Evolutionary conservation across 1,284 basidiomycete genomes (phyloP), one percentile per base, ranked within the genome.

Genomic region (Pascua guehoae): DNA sequence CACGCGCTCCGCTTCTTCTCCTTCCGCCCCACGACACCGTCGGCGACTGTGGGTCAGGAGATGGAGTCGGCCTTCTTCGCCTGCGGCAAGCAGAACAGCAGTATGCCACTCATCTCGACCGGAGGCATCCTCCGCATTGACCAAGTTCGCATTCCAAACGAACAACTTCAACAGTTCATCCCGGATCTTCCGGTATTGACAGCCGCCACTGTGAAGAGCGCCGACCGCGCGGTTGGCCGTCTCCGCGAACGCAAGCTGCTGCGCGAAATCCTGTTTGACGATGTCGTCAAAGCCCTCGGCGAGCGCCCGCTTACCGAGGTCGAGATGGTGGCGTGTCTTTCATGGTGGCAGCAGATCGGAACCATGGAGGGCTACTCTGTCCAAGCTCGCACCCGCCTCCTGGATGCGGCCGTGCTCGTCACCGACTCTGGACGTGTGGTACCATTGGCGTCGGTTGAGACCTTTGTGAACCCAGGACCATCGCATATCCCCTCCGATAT

Each of bases 1-100:
- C 94, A 98, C 67, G 84, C 87, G 5, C 81, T 98, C 61, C 86
- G 86, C 62, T 92, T 98, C 78, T 92, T 97, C 81, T 88, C 88
- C 1, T 96, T 91, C 75, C 82, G 86, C 62, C 78, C 82, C 0
- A 94, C 93, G 0, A 94, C 93, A 0, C 96, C 95, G 0, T 92
- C 91, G 0, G 75, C 85, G 1, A 84, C 89, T 49, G 89, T 98
- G n/a, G 87, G 89, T 0, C 78, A 79, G n/a, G 76, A 86, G 12
- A 82, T 96, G 58, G 88, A 94, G 73, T 79, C 82, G 0, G 85
- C 87, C 1, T 98, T 98, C 77, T 98, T 96, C 71, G 77, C 79
- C 1, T 90, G 88, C 61, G 70, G 71, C 51, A 69, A 59, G 2
- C 65, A 70, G 16, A 69, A 70, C 41, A 75, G 72, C 12, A 74